Conservation (phyloP, 2,329 filamentous ascomycete species). For the Cercospora sp. region DNA sequence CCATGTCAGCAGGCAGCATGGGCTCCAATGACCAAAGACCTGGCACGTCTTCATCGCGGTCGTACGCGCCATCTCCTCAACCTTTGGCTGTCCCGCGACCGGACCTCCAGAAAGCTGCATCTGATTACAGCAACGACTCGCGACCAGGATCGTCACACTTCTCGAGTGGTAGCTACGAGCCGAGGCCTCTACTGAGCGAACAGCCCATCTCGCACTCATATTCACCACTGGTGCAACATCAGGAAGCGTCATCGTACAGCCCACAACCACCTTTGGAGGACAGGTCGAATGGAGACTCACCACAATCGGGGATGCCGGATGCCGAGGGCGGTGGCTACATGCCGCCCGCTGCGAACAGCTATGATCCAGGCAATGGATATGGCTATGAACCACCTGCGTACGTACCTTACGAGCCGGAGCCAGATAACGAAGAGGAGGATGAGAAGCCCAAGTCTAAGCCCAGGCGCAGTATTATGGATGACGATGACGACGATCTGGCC, state of each 20-base stretch:
- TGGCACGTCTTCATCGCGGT: conserved; percentile 24
- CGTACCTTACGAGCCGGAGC: conserved; percentile 54
- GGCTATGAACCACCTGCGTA: conserved; percentile 56
- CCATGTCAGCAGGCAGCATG: conserved; percentile 23
- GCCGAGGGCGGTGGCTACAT: conserved; percentile 41
- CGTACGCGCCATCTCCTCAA: conserved; percentile 32
- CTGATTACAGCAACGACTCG: conserved; percentile 36
- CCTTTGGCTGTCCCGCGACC: conserved; percentile 34
- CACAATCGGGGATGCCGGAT: conserved; percentile 8
- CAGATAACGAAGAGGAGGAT: conserved; percentile 52
- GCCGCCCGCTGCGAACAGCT: conserved; percentile 57
- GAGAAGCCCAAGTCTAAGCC: conserved; percentile 54
- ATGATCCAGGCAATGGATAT: conserved; percentile 55
- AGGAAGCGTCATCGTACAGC: conserved; percentile 6
- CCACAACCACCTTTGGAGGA: conserved; percentile 2
- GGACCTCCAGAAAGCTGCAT: conserved; percentile 31
- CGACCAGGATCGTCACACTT: conserved; percentile 35
- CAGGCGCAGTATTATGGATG: conserved; percentile 79
- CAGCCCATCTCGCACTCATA: conserved; percentile 28
- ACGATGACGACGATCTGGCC: conserved; percentile 62
- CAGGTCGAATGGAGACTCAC: conserved; percentile 7
- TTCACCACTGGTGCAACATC: conserved; percentile 11
- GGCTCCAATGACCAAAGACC: conserved; percentile 30
- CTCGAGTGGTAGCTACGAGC: conserved; percentile 36
- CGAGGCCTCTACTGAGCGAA: conserved; percentile 33